Base-by-base conservation (phyloP, 352 stramenopile genomes). In the Globisporangium emineosum region DNA sequence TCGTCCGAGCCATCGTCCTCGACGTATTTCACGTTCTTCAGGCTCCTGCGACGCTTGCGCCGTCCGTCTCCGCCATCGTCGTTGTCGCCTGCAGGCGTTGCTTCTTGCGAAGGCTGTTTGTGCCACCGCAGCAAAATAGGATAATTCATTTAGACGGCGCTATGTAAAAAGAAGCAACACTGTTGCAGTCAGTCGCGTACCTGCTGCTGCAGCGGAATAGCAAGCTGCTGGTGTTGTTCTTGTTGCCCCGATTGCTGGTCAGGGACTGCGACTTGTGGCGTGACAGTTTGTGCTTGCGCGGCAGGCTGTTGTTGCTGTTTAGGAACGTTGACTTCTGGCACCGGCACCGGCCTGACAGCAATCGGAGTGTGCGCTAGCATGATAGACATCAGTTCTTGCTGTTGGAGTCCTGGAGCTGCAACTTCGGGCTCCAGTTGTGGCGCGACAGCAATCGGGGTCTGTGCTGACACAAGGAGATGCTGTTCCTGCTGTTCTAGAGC, bases 1-100 rank as follows among this genome's bases (percentile, higher is more conserved):
- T 70, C 80, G 49, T 94, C 86, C 2, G 83, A 94, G 43, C 77
- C 73, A 58, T 90, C 86, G 35, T 76, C 84, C 29, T 91, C 77
- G 43, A 90, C 77, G 66, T 94, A 94, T 58, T 86, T 93, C 25
- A 94, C 63, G 35, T 73, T 74, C 67, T 92, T 93, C 8, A 66
- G 33, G 50, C 66, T 71, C 40, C 63, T 72, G 35, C 79, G 81
- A 29, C 81, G 74, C 37, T 78, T 77, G 5, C 78, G 75, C 9
- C 79, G 66, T 2, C 75, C 51, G 12, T 57, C 60, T 9, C 12
- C 27, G 15, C 52, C 63, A 37, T 43, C 37, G 3, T 54, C 52
- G 2, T 45, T 66, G 19, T 49, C 30, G 27, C 2, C 35, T 27
- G 23, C 54, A 43, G 45, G 47, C 9, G 62, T 23, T 30, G 13